Evolutionary conservation across 306 rosid species (phyloP).

Genomic region (Pyrus bretschneideri): DNA sequence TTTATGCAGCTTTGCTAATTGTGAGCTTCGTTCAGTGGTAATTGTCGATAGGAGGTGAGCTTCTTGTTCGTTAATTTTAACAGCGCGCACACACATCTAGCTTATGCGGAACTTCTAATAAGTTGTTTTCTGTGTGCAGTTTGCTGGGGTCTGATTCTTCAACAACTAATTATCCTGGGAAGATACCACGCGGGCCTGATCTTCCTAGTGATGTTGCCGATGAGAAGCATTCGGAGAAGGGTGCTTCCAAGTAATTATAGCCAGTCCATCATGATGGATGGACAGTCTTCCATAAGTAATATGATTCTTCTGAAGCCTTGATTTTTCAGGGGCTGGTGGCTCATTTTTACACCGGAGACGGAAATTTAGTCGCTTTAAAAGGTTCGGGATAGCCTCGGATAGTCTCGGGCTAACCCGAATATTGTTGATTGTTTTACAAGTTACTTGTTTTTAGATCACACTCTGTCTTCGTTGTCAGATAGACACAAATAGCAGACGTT

Average conservation of each 20-base stretch:
- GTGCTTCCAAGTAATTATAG: constrained; percentile 11
- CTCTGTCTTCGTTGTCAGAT: too few species aligned
- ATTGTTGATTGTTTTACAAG: not conserved
- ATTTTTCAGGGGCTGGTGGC: not conserved
- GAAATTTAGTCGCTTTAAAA: not conserved
- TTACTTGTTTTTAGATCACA: not conserved
- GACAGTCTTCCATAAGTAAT: not conserved
- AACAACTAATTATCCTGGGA: constrained; percentile 65
- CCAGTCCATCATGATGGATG: not conserved
- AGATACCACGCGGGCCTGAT: constrained; percentile 60
- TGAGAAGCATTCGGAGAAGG: constrained; percentile 37
- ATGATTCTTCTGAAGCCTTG: not conserved
- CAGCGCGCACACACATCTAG: not conserved
- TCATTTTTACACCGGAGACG: not conserved
- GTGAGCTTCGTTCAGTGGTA: constrained; percentile 86
- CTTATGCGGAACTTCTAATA: not conserved
- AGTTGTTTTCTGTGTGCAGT: constrained; percentile 33
- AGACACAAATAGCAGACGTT: too few species aligned
- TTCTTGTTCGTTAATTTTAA: not conserved
- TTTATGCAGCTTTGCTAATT: constrained; percentile 68
- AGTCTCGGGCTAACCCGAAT: not conserved
- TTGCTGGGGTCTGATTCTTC: constrained; percentile 54
- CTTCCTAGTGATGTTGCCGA: constrained; percentile 66
- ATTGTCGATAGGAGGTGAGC: constrained; percentile 70
- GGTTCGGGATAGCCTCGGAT: not conserved